Evolutionary conservation across 768 basidiomycete species (phyloP), one percentile per base, ranked within the genome.

Genomic region (Asterophora parasitica): DNA sequence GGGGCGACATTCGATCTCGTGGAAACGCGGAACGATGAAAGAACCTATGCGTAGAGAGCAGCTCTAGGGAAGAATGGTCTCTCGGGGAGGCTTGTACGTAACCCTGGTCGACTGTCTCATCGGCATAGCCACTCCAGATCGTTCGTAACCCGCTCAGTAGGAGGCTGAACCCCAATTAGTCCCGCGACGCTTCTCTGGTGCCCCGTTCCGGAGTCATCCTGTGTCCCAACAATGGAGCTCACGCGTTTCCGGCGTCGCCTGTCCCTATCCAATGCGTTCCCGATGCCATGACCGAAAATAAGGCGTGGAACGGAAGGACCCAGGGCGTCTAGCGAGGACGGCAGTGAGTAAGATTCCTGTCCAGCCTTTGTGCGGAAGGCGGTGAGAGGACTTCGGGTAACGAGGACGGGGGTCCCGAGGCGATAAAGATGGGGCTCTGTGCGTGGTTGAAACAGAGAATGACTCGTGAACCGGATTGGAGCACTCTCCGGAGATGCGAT

Each of bases 161-260:
- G 52, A 55, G 13, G 16, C 50, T 38, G 4, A 13, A 43, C 54
- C 56, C 56, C 46, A 54, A 19, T 51, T 48, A 13, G 58, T 65
- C 35, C 77, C 72, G 67, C 71, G 79, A 75, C 70, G 73, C 68
- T 52, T 73, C 74, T 81, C 80, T 81, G 62, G 73, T 70, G 62
- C 47, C 45, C 46, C 26, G 34, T 30, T 55, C 48, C 54, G 51
- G 52, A 58, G 43, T 54, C 35, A 44, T 46, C 27, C 48, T 31
- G 44, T 44, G 26, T 48, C 41, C 54, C 57, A 56, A 52, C 28
- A 37, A 58, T 58, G 34, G 64, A 62, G 65, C 64, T 69, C 62
- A 59, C 69, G 64, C 67, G 62, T 70, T 76, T 75, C 80, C 69
- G 78, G 71, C 58, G 60, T 68, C 62, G 59, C 70, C 74, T 72